Evolutionary conservation across 805 yeast species (phyloP).

Genomic region (Wickerhamiella musiphila): DNA sequence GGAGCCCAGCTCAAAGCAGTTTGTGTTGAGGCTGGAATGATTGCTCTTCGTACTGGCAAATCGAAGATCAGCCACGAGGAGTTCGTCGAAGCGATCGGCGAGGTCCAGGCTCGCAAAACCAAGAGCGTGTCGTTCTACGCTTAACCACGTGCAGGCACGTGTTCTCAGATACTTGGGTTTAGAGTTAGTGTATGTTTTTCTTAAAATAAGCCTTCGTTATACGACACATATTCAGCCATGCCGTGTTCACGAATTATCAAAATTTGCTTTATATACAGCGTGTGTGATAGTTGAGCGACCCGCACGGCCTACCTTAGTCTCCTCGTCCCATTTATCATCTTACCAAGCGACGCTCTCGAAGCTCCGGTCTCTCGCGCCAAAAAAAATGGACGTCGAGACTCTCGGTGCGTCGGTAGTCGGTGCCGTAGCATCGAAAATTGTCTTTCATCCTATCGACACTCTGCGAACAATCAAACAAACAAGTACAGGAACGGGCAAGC

Average conservation of each 20-base stretch:
- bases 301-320: no score
- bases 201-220: no score
- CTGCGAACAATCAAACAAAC: conserved; percentile 27
- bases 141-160: no score
- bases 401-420: conserved; percentile 25
- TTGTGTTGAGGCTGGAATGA: conserved; percentile 99
- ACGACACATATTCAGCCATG: no score
- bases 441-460: conserved; percentile 29
- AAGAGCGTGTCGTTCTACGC: conserved; percentile 95
- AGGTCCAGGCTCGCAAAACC: conserved; percentile 93
- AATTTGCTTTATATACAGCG: no score
- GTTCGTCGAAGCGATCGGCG: conserved; percentile 94
- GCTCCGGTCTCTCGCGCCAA: no score
- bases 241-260: no score
- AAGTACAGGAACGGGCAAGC: conserved; percentile 15
- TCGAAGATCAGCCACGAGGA: conserved; percentile 87
- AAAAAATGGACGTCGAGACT: conserved; percentile 23
- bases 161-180: no score
- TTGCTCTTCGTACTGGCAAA: conserved; percentile 91
- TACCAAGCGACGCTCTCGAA: no score
- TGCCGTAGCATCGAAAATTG: conserved; percentile 22
- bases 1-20: conserved; percentile 99
- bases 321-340: no score
- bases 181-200: no score
- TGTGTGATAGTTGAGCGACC: no score